Evolutionary conservation across 495 filamentous ascomycete species (phyloP).

Genomic region (Melanomma pulvis-pyrius): DNA sequence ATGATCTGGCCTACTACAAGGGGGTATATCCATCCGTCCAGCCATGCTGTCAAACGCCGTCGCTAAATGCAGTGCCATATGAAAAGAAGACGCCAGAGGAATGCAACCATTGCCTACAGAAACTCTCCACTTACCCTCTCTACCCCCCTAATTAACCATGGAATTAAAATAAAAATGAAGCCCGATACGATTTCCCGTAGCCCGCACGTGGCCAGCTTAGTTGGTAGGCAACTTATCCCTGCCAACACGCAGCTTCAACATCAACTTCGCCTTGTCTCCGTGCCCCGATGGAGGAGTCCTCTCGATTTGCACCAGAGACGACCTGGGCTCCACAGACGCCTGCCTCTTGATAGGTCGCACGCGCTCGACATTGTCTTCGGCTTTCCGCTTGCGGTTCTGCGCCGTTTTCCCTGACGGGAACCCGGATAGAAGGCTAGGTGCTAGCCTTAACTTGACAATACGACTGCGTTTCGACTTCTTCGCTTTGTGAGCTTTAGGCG

Average conservation of each 20-base stretch:
- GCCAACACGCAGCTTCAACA: conserved; percentile 5
- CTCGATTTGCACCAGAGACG: not conserved
- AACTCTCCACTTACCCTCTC: not conserved
- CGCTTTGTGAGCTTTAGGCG: not conserved
- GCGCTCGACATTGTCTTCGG: conserved; percentile 7
- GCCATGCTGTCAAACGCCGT: not conserved
- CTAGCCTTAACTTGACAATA: not conserved
- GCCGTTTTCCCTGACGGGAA: not conserved
- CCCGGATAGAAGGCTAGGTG: not conserved
- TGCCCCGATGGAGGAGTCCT: not conserved
- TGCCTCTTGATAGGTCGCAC: not conserved
- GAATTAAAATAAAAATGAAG: too few species aligned
- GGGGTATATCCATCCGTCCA: conserved; percentile 1
- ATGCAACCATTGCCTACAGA: not conserved
- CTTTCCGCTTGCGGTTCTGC: conserved; percentile 1
- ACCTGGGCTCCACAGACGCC: not conserved
- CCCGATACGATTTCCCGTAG: too few species aligned
- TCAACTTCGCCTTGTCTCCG: conserved; percentile 1
- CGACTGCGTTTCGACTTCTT: not conserved
- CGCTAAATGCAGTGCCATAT: not conserved
- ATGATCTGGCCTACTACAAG: not conserved
- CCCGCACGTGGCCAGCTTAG: not conserved
- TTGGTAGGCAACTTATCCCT: not conserved
- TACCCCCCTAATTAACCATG: not conserved
- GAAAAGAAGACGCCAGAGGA: not conserved